phyloP scores from a whole-genome alignment of 2,329 filamentous ascomycete genomes.

The Fusarium decemcellulare region DNA sequence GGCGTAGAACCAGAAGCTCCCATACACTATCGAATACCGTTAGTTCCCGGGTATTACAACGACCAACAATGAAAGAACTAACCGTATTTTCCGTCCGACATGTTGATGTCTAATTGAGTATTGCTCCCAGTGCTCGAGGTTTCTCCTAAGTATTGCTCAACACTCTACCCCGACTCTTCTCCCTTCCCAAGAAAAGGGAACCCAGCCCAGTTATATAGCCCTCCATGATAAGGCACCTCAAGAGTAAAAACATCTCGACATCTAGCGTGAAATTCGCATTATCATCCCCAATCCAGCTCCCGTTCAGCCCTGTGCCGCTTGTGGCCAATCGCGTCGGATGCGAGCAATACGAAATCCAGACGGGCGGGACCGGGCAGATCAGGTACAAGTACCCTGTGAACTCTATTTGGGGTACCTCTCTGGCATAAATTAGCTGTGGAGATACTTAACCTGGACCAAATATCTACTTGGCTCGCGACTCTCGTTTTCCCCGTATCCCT shows the following conservation, averaged over 20 bases:
- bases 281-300: slow-evolving; percentile 11
- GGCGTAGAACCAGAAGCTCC: slow-evolving; percentile 62
- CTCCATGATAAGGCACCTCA: not conserved
- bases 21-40: slow-evolving; percentile 50
- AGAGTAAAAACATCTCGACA: not conserved
- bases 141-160: not conserved
- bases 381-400: slow-evolving; percentile 12
- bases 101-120: slow-evolving; percentile 8
- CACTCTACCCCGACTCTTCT: not conserved
- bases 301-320: slow-evolving; percentile 24
- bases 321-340: slow-evolving; percentile 40
- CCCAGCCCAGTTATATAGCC: slow-evolving; percentile 24
- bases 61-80: slow-evolving; percentile 2
- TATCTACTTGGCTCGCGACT: slow-evolving; percentile 12
- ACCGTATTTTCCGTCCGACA: slow-evolving; percentile 52
- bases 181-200: not conserved
- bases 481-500: slow-evolving; percentile 40
- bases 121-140: not conserved
- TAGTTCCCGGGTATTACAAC: not conserved
- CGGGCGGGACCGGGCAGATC: slow-evolving; percentile 8
- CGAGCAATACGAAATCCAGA: slow-evolving; percentile 40
- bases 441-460: not conserved
- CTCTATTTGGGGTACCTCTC: not conserved
- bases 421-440: not conserved
- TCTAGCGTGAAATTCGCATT: slow-evolving; percentile 5